Evolutionary conservation across 257 asterid species (phyloP), one percentile per base, ranked within the genome.

Genomic region (Cinchona pubescens): DNA sequence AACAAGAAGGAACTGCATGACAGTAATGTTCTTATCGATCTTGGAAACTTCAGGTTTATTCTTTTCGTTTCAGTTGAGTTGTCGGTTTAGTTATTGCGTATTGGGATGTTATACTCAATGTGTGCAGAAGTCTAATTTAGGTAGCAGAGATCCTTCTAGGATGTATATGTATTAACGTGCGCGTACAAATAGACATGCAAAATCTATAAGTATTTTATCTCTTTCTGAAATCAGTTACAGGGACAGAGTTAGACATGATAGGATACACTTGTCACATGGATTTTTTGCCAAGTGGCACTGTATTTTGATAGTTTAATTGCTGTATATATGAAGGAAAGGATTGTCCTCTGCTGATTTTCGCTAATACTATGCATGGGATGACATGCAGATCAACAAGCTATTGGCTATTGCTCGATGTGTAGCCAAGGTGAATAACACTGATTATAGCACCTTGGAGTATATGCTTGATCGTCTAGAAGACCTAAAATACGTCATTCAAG

Each of bases 401-500:
- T 79, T 88, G 87, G 92, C 90, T 69, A 85, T 91, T 88, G 90
- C 90, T 74, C 88, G 91, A 74, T 89, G 92, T 71, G 97, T 95
- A 45, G 90, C 88, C 79, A 90, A 77, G 72, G 82, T 87, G 43
- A 95, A 91, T 86, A 75, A 79, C 83, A 84, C 74, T 79, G 93
- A 88, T 73, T 94, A 92, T 82, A 88, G 83, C 79, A 82, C 99
- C 18, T 81, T 95, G 88, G 96, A 91, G 75, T 88, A 80, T 79
- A 88, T 95, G 94, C 87, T 92, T 37, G 92, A 90, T 75, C 87
- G 84, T 65, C 74, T 91, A 80, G 98, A 91, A 45, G 98, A 95
- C 79, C 90, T 95, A 76, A 92, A 91, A 83, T 91, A 87, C 81
- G 92, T 88, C 79, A 92, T 95, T 79, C 87, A 90, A 74, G 97